Base-by-base conservation (phyloP, 1,284 basidiomycete species). In the Schizophyllum amplum region DNA sequence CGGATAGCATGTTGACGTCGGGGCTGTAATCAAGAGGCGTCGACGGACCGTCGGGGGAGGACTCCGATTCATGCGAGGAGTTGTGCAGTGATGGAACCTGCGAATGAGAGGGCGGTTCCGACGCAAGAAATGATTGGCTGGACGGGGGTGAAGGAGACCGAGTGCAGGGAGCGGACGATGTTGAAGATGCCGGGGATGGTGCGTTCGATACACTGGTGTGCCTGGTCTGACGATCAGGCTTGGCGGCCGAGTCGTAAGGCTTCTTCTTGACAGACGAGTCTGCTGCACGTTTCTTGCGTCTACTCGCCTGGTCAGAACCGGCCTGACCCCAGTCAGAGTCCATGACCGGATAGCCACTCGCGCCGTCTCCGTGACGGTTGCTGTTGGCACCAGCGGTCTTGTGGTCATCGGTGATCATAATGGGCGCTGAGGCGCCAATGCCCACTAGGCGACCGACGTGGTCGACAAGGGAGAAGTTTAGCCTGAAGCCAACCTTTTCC, bases 351-450 rank as follows among this genome's bases (percentile, higher is more conserved):
- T 59, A 21, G 13, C 22, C 47, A 25, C 65, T 57, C 51, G 66
- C 59, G 26, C 62, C 61, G 24, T 59, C 56, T 54, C 64, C 56
- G 42, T 60, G 57, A 47, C 63, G 53, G 47, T 53, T 53, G 46
- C 47, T 51, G 63, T 66, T 64, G 24, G 62, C 24, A 17, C 72
- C 65, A 5, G 80, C 84, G 42, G 92, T 94, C 75, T 98, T 98
- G 75, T 98, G 95, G 70, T 99, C 97, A 72, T 99, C 97, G 2
- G 96, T 99, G 65, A 99, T 99, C 87, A 99, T 96, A 67, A 99
- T 96, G 2, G 96, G 94, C 25, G 87, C 86, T 1, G 93, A 94
- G 51, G 80, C 83, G 2, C 93, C 92, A 9, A 83, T 82, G 9
- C 93, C 96, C 55, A 99, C 83, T 53, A 94, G 72, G 24, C 89